A percentile compares a stretch with the other conserved stretches of the same genome.
These are phyloP conservation scores for Hypoxylon sp. DNA, from an alignment of 2,329 filamentous ascomycete species.

Conservation along the genomic window DNA sequence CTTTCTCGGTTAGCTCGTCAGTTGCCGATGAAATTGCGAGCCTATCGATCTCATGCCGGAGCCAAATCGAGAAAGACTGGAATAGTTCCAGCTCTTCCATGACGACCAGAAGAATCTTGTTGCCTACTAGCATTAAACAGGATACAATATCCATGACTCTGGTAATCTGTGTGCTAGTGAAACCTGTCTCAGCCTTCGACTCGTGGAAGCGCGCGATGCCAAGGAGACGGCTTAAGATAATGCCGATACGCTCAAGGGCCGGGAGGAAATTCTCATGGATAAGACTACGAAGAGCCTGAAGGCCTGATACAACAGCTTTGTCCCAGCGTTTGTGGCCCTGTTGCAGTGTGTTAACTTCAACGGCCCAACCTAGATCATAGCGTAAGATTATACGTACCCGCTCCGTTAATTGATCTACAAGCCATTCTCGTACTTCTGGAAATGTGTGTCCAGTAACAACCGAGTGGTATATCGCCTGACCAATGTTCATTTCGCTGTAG, in stretches of 20 bases:
- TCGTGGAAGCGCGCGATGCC: conserved; percentile 88
- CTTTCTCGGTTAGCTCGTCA: conserved; percentile 83
- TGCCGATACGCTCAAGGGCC: conserved; percentile 83
- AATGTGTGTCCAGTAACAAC: conserved; percentile 87
- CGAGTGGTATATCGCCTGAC: conserved; percentile 85
- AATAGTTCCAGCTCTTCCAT: conserved; percentile 86
- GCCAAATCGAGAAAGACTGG: conserved; percentile 83
- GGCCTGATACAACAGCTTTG: conserved; percentile 82
- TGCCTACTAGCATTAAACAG: conserved; percentile 80
- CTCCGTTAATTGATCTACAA: conserved; percentile 86
- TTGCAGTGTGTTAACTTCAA: conserved; percentile 26
- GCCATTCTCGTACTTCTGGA: conserved; percentile 84
- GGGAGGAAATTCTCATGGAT: conserved; percentile 91
- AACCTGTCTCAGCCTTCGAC: conserved; percentile 74
- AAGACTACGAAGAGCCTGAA: conserved; percentile 82
- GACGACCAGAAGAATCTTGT: conserved; percentile 78
- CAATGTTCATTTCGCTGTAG: conserved; percentile 72
- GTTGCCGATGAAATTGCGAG: conserved; percentile 74
- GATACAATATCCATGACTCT: conserved; percentile 78
- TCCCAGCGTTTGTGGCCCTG: conserved; percentile 97
- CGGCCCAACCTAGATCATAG: conserved; percentile 5
- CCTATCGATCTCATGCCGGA: conserved; percentile 85
- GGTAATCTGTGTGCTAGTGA: conserved; percentile 74
- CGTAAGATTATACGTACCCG: conserved; percentile 67
- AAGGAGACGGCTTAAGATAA: conserved; percentile 85